Conservation (phyloP, 768 basidiomycete genomes). For the Epithele typhae region DNA sequence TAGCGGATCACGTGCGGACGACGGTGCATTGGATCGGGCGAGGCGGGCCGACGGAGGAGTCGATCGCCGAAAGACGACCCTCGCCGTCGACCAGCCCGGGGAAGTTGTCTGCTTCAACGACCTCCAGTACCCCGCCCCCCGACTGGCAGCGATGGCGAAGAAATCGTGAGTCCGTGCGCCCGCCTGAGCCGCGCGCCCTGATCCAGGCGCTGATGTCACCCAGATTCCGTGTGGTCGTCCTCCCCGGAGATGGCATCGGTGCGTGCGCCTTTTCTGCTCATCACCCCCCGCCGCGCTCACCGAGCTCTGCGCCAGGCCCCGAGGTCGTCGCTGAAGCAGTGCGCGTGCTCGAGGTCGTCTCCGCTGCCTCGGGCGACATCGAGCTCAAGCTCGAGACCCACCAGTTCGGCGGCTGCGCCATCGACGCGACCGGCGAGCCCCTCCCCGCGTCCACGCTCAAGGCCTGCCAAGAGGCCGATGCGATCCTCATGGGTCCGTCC, state of each 20-base stretch:
- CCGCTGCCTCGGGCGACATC: constrained; percentile 55
- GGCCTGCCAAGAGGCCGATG: constrained; percentile 91
- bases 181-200: neutral
- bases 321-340: constrained; percentile 86
- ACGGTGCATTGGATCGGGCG: constrained; percentile 6
- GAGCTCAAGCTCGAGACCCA: constrained; percentile 71
- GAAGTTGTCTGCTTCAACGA: too few species aligned
- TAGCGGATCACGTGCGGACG: constrained; percentile 19
- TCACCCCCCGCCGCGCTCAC: neutral
- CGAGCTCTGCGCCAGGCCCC: constrained; percentile 56
- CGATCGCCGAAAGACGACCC: too few species aligned
- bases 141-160: constrained; percentile 17
- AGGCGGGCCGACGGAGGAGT: neutral
- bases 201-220: constrained; percentile 1
- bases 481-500: constrained; percentile 84
- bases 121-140: neutral
- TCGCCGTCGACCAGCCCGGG: too few species aligned
- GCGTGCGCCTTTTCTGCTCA: constrained; percentile 15
- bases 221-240: constrained; percentile 84
- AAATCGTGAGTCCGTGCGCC: constrained; percentile 20
- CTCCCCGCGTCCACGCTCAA: constrained; percentile 80
- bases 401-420: constrained; percentile 89
- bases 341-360: constrained; percentile 72
- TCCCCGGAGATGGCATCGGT: constrained; percentile 99
- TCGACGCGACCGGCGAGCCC: constrained; percentile 83